phyloP scores from a whole-genome alignment of 768 basidiomycete genomes.

The Termitomyces sp. region DNA sequence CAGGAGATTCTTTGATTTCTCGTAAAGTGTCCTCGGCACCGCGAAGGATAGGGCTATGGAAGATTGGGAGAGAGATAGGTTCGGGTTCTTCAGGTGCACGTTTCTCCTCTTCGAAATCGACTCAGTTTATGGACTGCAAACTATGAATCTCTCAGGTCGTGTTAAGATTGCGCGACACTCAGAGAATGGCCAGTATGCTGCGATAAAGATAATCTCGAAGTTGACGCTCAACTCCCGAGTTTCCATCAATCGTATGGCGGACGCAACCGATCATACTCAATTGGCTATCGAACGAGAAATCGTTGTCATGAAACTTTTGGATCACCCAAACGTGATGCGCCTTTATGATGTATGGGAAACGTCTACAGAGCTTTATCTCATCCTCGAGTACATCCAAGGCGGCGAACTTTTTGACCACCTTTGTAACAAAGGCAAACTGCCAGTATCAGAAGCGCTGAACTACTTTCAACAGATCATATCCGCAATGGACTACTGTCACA shows the following conservation, averaged over 20 bases:
- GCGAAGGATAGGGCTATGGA: conserved; percentile 78
- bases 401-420: conserved; percentile 95
- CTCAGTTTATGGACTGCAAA: background rate
- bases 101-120: background rate
- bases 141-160: conserved; percentile 52
- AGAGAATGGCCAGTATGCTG: conserved; percentile 87
- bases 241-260: conserved; percentile 65
- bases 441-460: conserved; percentile 66
- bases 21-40: conserved; percentile 33
- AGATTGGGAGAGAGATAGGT: conserved; percentile 81
- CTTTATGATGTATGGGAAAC: conserved; percentile 99
- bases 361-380: conserved; percentile 80
- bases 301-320: conserved; percentile 95
- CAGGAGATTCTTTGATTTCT: conserved; percentile 22
- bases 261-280: conserved; percentile 73
- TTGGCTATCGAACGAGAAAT: conserved; percentile 91
- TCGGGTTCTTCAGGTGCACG: conserved; percentile 71
- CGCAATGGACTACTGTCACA: conserved; percentile 89
- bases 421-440: conserved; percentile 72
- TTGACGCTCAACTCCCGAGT: conserved; percentile 60
- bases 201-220: conserved; percentile 93
- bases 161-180: conserved; percentile 87
- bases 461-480: conserved; percentile 95
- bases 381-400: conserved; percentile 92
- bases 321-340: conserved; percentile 92